Base-by-base conservation (phyloP, 306 rosid species). In the Lathyrus aphaca region DNA sequence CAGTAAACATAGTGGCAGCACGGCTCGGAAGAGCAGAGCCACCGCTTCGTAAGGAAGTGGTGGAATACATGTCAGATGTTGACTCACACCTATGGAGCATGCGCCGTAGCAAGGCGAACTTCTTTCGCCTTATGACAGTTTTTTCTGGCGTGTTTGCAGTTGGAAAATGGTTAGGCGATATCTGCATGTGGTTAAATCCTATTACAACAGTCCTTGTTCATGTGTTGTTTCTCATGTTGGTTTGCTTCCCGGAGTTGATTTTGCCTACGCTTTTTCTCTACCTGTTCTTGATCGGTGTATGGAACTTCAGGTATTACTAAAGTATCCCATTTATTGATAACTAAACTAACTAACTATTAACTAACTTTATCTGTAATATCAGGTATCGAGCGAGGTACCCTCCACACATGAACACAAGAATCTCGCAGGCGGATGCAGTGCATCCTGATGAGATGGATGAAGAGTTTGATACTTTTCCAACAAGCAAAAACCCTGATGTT, bases 81-180 rank as follows among this genome's bases (percentile, higher is more conserved):
- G 85, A 77, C 48, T 81, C 85, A 7, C 82, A 81, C 32, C 73
- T 77, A 3, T 81, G 85, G 85, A 77, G 85, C 70, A 81, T 81
- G 82, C 73, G 79, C 1, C 49, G 82, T 48, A 81, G 82, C 73
- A 81, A 81, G 72, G 85, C 82, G 0, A 81, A 81, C 48, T 81
- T 76, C 66, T 77, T 76, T 63, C 30, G 85, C 37, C 48, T 81
- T 10, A 77, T 77, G 82, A 72, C 82, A 8, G 73, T 81, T 2
- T 77, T 77, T 45, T 76, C 85, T 18, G 85, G 85, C 2, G 55
- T 81, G n/a, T 68, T 81, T 25, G 76, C 82, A 0, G 75, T 77
- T 62, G 76, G 72, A 14, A 81, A 77, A 38, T 81, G 85, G 85
- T 77, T 81, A n/a, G 69, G 73, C 16, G 82, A 77, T 19, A 73